Evolutionary conservation across 208 protist species (phyloP).

Genomic region (Leishmania aethiopica): DNA sequence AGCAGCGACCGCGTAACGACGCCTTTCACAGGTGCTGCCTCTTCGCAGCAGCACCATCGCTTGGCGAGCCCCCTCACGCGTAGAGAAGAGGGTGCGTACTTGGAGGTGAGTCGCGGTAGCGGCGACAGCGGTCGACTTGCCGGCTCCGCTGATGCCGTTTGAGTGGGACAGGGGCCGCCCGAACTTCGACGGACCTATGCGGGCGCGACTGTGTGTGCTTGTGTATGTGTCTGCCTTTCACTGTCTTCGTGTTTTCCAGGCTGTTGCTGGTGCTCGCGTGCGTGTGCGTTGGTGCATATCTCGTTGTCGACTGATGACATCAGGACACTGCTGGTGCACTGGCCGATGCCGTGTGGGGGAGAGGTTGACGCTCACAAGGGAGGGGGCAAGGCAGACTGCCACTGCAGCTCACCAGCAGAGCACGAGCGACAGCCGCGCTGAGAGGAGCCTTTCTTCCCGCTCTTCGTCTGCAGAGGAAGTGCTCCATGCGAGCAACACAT

Average conservation of each 20-base stretch:
- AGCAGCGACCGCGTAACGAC: background rate
- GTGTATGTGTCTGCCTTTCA: background rate
- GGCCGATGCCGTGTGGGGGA: background rate
- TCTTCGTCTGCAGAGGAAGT: background rate
- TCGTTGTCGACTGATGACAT: background rate
- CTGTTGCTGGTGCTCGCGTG: background rate
- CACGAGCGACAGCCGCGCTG: background rate
- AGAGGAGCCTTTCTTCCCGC: background rate
- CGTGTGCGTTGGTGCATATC: background rate
- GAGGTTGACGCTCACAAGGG: background rate
- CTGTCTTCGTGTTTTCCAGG: background rate
- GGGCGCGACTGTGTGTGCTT: too few relatives aligned
- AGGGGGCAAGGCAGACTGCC: background rate
- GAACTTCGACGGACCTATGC: background rate
- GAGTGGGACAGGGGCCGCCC: background rate
- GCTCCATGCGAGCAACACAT: background rate
- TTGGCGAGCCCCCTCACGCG: background rate
- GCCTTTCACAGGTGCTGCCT: background rate
- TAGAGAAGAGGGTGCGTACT: background rate
- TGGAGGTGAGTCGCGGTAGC: background rate
- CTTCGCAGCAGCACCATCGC: background rate
- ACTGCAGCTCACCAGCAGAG: background rate
- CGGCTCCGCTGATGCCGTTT: background rate
- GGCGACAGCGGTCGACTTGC: background rate
- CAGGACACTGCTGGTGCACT: background rate